Percentiles rank a stretch among this genome's conserved stretches.
These are phyloP conservation scores for Liquidambar formosana DNA, from an alignment of 164 flowering plant species.

Conservation along the genomic window DNA sequence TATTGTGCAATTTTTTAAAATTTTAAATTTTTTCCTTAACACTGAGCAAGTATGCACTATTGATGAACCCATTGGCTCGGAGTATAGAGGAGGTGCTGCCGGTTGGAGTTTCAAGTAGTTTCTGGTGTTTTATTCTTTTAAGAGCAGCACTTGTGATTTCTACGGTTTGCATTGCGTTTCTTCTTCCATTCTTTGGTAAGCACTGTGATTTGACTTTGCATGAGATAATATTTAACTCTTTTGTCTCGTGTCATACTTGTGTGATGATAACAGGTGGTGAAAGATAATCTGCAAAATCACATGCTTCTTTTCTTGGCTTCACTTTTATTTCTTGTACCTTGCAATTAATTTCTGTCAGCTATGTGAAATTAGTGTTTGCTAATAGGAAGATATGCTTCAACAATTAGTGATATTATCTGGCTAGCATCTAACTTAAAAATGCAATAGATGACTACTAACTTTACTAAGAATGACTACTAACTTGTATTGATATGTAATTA, in stretches of 20 bases:
- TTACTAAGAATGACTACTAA: too few species aligned
- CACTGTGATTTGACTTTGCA: not conserved
- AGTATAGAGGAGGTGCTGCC: constrained; percentile 85
- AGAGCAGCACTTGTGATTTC: constrained; percentile 76
- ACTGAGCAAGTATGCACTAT: constrained; percentile 58
- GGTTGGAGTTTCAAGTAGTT: constrained; percentile 29
- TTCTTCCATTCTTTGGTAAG: constrained; percentile 86
- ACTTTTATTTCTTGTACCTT: not conserved
- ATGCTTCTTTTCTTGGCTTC: not conserved
- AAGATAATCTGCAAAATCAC: constrained; percentile 5
- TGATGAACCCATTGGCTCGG: constrained; percentile 84
- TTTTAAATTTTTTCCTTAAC: constrained; percentile 49
- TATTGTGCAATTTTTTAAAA: not conserved
- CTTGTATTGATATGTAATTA: too few species aligned
- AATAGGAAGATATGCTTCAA: too few species aligned
- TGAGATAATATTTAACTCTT: not conserved
- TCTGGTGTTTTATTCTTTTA: constrained; percentile 53
- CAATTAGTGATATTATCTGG: too few species aligned
- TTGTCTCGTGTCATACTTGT: not conserved
- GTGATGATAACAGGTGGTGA: too few species aligned
- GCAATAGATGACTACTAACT: too few species aligned
- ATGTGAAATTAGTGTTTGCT: too few species aligned
- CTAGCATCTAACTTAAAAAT: too few species aligned
- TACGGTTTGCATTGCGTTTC: constrained; percentile 69
- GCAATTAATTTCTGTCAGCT: not conserved